phyloP scores from a whole-genome alignment of 495 filamentous ascomycete genomes.

The Daldinia concentrica region DNA sequence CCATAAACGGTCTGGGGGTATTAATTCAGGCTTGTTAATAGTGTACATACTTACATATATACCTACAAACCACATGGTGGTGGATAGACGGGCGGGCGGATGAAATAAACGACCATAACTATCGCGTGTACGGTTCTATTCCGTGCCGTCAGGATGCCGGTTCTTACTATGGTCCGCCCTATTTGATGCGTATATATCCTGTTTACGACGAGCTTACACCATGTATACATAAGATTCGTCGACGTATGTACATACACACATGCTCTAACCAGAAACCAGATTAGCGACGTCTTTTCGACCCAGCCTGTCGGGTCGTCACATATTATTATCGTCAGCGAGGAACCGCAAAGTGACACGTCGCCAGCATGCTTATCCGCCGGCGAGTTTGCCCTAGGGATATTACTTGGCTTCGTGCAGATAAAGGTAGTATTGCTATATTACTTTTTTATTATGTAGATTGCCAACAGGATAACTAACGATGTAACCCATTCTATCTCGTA shows the following conservation, averaged over 20 bases:
- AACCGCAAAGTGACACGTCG: not conserved
- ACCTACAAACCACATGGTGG: too few relatives aligned
- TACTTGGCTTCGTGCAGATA: not conserved
- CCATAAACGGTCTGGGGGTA: too few relatives aligned
- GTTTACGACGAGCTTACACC: too few relatives aligned
- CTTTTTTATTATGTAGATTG: not conserved
- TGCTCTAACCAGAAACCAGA: not conserved
- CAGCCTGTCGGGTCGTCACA: not conserved
- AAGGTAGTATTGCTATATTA: not conserved
- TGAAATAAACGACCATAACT: too few relatives aligned
- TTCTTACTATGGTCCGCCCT: not conserved
- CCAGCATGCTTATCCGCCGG: not conserved
- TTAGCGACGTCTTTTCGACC: not conserved
- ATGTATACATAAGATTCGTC: too few relatives aligned
- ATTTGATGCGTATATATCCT: not conserved
- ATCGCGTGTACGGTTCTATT: too few relatives aligned
- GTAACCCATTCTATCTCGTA: not conserved
- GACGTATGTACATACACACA: not conserved
- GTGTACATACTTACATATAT: too few relatives aligned
- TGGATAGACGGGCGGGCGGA: too few relatives aligned
- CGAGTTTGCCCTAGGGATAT: not conserved
- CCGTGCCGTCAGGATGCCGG: too few relatives aligned
- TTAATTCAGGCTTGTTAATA: too few relatives aligned
- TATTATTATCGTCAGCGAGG: not conserved
- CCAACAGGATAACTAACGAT: not conserved